Conservation (phyloP, 2,329 filamentous ascomycete genomes). For the Phialophora chinensis region DNA sequence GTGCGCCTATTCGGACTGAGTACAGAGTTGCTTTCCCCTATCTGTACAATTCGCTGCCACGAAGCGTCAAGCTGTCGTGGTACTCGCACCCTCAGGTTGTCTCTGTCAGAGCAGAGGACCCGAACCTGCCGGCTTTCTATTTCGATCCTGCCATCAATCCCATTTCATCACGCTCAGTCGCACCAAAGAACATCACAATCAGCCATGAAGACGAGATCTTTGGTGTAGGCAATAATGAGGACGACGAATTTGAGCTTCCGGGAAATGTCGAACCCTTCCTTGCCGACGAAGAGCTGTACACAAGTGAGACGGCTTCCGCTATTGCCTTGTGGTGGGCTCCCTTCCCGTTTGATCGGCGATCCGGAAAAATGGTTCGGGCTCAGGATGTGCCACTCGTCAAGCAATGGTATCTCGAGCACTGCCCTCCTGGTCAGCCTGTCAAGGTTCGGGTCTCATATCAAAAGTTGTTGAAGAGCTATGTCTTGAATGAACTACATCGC, state of each 20-base stretch:
- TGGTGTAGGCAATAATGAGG: conserved; percentile 78
- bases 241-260: conserved; percentile 84
- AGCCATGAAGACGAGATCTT: conserved; percentile 96
- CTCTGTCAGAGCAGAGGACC: conserved; percentile 85
- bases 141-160: conserved; percentile 98
- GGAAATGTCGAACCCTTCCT: conserved; percentile 84
- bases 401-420: conserved; percentile 98
- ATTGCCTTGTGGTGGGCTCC: conserved; percentile 98
- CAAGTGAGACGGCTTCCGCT: conserved; percentile 84
- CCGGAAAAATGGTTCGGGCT: conserved; percentile 92
- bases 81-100: conserved; percentile 93
- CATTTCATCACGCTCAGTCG: conserved; percentile 91
- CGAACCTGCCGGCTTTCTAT: conserved; percentile 91
- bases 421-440: conserved; percentile 85
- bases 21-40: conserved; percentile 94
- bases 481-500: conserved; percentile 95
- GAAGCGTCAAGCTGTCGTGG: conserved; percentile 92
- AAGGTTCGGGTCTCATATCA: conserved; percentile 99
- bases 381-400: conserved; percentile 97
- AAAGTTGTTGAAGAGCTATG: conserved; percentile 93
- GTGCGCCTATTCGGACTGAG: conserved; percentile 90
- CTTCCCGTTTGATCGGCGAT: conserved; percentile 91
- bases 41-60: conserved; percentile 92
- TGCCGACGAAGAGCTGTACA: conserved; percentile 85
- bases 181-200: conserved; percentile 88